These are phyloP conservation scores for Circinella umbellata DNA, from an alignment of 371 early-diverging fungal genomes.

Conservation along the genomic window DNA sequence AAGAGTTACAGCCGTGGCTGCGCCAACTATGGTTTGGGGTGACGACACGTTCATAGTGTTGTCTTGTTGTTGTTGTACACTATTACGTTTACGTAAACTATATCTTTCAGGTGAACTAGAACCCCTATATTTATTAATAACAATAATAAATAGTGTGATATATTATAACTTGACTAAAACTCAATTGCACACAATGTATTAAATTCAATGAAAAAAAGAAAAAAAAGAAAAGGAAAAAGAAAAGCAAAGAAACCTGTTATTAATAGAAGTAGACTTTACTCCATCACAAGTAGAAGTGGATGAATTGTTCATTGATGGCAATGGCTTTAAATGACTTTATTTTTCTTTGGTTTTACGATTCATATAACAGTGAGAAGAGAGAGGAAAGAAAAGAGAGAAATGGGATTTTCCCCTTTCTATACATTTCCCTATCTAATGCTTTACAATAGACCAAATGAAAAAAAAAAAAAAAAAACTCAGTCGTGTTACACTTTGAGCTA, in stretches of 20 bases:
- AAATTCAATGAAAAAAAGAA: not conserved
- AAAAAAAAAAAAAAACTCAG: no score
- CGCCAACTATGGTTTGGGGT: not conserved
- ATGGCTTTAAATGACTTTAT: not conserved
- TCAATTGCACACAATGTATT: not conserved
- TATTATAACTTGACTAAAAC: not conserved
- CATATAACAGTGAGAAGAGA: not conserved
- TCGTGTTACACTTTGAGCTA: no score
- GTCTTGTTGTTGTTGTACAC: no score
- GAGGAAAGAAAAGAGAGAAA: no score
- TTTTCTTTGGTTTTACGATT: not conserved
- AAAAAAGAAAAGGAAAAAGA: not conserved
- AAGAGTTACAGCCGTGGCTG: not conserved
- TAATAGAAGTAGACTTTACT: not conserved
- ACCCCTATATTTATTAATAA: not conserved
- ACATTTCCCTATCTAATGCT: no score
- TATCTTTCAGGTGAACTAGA: constrained; percentile 10
- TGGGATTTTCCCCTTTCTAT: no score
- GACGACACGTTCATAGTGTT: not conserved
- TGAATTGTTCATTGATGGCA: constrained; percentile 5
- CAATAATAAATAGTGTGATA: not conserved
- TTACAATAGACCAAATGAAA: no score
- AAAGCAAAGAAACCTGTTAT: not conserved
- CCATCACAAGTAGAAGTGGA: not conserved
- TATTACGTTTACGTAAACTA: constrained; percentile 6